A percentile compares a stretch with the other conserved stretches of the same genome.
Conservation (phyloP, 225 moss, liverwort and hornwort species). For the Physcomitrellopsis africana region DNA sequence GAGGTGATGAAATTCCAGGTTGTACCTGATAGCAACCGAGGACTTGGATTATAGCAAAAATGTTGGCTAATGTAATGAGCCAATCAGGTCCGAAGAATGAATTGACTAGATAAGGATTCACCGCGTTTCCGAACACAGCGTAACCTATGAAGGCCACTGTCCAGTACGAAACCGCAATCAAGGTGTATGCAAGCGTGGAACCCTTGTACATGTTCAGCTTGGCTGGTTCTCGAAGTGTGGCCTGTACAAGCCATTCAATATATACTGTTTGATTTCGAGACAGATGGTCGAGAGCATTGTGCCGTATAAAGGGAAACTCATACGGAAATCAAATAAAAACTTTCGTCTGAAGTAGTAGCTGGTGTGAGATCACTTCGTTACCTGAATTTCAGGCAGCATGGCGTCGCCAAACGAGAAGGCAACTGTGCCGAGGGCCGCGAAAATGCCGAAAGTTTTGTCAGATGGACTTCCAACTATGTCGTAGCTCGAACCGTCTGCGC, state of each 20-base stretch:
- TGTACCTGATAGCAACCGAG: constrained; percentile 77
- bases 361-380: not conserved
- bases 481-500: constrained; percentile 19
- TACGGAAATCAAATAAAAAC: no score
- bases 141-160: constrained; percentile 75
- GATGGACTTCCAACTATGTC: constrained; percentile 39
- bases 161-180: constrained; percentile 75
- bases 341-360: no score
- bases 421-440: constrained; percentile 64
- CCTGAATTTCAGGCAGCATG: constrained; percentile 89
- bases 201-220: constrained; percentile 78
- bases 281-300: no score
- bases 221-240: constrained; percentile 67
- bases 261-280: no score
- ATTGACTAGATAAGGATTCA: constrained; percentile 59
- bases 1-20: no score
- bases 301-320: no score
- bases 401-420: constrained; percentile 86
- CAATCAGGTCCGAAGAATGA: constrained; percentile 56
- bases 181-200: constrained; percentile 48
- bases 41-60: constrained; percentile 72
- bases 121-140: constrained; percentile 61
- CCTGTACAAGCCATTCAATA: constrained; percentile 25
- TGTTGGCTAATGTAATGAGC: constrained; percentile 64
- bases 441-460: constrained; percentile 58